phyloP scores from a whole-genome alignment of 345 rosid species.

The Turritis glabra region DNA sequence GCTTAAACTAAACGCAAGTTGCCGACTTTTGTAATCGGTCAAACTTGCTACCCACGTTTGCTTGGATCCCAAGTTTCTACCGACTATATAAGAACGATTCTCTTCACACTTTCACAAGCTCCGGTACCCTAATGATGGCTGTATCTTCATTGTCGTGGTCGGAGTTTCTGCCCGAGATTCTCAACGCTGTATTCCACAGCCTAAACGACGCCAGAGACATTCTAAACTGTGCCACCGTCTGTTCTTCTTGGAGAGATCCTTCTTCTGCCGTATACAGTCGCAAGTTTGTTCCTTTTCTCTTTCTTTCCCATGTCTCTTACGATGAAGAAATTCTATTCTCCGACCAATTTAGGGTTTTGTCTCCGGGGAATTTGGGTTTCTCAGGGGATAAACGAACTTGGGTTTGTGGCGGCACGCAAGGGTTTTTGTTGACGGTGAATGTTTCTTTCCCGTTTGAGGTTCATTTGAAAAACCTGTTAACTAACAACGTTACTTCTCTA shows the following conservation, averaged over 20 bases:
- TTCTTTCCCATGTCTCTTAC: constrained; percentile 8
- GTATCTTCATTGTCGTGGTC: constrained; percentile 19
- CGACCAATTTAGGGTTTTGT: neutral
- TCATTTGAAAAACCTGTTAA: constrained; percentile 2
- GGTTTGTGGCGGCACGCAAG: constrained; percentile 24
- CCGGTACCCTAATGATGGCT: neutral
- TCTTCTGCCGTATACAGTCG: constrained; percentile 3
- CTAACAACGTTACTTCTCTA: constrained; percentile 1
- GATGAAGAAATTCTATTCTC: neutral
- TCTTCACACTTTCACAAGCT: neutral
- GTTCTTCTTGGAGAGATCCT: constrained; percentile 33
- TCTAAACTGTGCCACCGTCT: constrained; percentile 20
- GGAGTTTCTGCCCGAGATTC: constrained; percentile 29
- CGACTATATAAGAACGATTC: neutral
- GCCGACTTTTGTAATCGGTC: neutral
- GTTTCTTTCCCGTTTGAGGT: constrained; percentile 25
- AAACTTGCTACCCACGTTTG: neutral
- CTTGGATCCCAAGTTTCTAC: neutral
- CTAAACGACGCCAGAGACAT: constrained; percentile 8
- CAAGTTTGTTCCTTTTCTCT: constrained; percentile 28
- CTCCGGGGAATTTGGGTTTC: neutral
- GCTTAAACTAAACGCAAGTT: neutral
- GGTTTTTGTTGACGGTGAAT: constrained; percentile 19
- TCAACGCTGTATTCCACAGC: constrained; percentile 6
- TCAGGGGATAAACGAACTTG: neutral